A percentile compares a stretch with the other conserved stretches of the same genome.
Evolutionary conservation across 2,329 filamentous ascomycete genomes (phyloP).

Genomic region (Exophiala bonariae): DNA sequence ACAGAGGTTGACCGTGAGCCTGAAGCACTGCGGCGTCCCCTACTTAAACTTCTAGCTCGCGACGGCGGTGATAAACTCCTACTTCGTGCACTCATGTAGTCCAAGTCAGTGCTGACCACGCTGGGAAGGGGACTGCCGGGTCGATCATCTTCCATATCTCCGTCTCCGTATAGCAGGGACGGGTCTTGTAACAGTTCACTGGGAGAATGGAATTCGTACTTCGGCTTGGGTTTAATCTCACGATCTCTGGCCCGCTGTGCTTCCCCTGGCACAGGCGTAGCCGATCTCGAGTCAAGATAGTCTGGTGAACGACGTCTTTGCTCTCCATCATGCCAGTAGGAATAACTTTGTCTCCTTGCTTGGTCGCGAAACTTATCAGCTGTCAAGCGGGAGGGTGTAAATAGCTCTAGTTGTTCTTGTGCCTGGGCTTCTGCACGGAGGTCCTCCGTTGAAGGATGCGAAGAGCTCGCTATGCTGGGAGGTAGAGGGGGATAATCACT

Average conservation of each 20-base stretch:
- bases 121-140: conserved; percentile 25
- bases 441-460: conserved; percentile 47
- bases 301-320: conserved; percentile 38
- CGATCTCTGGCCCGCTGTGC: conserved; percentile 37
- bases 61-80: conserved; percentile 18
- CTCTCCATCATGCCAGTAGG: conserved; percentile 20
- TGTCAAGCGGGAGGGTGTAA: conserved; percentile 17
- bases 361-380: conserved; percentile 23
- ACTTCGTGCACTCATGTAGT: conserved; percentile 28
- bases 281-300: conserved; percentile 62
- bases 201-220: conserved; percentile 48
- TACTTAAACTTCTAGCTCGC: conserved; percentile 16
- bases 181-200: conserved; percentile 46
- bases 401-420: conserved; percentile 26
- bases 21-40: conserved; percentile 14
- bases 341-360: conserved; percentile 30
- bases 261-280: conserved; percentile 65
- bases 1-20: conserved; percentile 17
- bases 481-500: conserved; percentile 52
- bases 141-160: conserved; percentile 18
- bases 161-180: conserved; percentile 26
- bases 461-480: conserved; percentile 51
- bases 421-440: conserved; percentile 36
- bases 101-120: conserved; percentile 26
- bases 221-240: conserved; percentile 38